These are phyloP conservation scores for Simmondsia chinensis DNA, from an alignment of 148 eudicot genomes.

Conservation along the genomic window DNA sequence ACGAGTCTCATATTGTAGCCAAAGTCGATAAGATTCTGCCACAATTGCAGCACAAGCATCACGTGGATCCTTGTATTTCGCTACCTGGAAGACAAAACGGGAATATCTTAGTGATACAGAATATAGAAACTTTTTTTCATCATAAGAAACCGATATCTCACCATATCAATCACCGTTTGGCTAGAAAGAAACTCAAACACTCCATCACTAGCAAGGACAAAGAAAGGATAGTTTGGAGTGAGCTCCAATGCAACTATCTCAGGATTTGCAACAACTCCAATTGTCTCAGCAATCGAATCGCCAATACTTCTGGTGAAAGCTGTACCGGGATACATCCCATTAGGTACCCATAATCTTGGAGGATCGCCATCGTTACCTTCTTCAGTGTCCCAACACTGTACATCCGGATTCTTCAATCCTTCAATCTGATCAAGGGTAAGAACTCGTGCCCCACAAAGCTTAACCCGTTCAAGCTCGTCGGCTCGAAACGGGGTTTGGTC, in stretches of 20 bases:
- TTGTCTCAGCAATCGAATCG: constrained; percentile 90
- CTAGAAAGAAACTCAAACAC: constrained; percentile 96
- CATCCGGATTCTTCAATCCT: constrained; percentile 87
- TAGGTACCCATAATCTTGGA: constrained; percentile 92
- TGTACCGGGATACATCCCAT: constrained; percentile 98
- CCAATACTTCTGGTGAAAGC: constrained; percentile 96
- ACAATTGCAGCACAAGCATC: constrained; percentile 99
- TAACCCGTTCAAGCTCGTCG: constrained; percentile 89
- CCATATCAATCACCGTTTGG: constrained; percentile 97
- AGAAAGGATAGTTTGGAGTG: constrained; percentile 70
- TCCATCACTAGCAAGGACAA: constrained; percentile 97
- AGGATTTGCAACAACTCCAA: constrained; percentile 89
- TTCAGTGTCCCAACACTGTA: constrained; percentile 95
- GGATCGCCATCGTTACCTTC: constrained; percentile 99
- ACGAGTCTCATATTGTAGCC: constrained; percentile 99
- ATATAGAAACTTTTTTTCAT: not conserved
- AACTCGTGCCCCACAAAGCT: constrained; percentile 91
- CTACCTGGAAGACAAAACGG: constrained; percentile 44
- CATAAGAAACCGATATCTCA: constrained; percentile 26
- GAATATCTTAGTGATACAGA: too few relatives aligned
- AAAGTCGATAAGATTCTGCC: constrained; percentile 97
- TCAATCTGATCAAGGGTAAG: constrained; percentile 98
- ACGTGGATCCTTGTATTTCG: constrained; percentile 80
- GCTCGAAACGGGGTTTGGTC: constrained; percentile 91
- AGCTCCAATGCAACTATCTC: constrained; percentile 89